phyloP scores from a whole-genome alignment of 495 filamentous ascomycete genomes.

The Acidiella bohemica region DNA sequence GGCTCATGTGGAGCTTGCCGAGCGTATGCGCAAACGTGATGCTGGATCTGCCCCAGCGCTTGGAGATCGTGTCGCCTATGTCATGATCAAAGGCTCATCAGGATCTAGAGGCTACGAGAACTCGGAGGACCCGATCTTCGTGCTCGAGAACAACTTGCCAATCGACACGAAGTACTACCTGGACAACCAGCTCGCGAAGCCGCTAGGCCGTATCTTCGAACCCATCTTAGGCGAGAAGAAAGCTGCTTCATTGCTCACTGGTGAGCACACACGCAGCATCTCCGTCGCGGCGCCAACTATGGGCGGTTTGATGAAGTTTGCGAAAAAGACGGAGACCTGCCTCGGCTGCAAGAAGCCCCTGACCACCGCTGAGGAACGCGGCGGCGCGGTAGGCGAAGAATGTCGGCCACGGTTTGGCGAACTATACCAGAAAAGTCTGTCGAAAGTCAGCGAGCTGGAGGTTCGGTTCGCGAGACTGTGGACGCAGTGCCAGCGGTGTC shows the following conservation, averaged over 20 bases:
- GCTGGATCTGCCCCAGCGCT: slow-evolving; percentile 86
- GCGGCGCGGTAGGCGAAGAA: slow-evolving; percentile 76
- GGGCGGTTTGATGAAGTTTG: slow-evolving; percentile 94
- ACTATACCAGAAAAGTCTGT: slow-evolving; percentile 81
- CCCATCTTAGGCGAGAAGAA: slow-evolving; percentile 90
- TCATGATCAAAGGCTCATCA: slow-evolving; percentile 84
- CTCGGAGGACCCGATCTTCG: slow-evolving; percentile 91
- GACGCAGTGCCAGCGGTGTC: slow-evolving; percentile 98
- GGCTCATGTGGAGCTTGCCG: slow-evolving; percentile 85
- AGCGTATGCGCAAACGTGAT: slow-evolving; percentile 92
- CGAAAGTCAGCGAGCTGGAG: slow-evolving; percentile 79
- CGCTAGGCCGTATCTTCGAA: slow-evolving; percentile 89
- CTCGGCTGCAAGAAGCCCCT: slow-evolving; percentile 98
- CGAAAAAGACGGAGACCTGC: slow-evolving; percentile 93
- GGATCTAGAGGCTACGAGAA: slow-evolving; percentile 89
- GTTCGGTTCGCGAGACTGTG: slow-evolving; percentile 84
- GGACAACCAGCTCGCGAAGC: slow-evolving; percentile 94
- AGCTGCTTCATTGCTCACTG: slow-evolving; percentile 64
- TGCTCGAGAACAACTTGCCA: slow-evolving; percentile 92
- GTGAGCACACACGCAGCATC: slow-evolving; percentile 86
- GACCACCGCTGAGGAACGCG: slow-evolving; percentile 58
- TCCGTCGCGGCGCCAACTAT: slow-evolving; percentile 77
- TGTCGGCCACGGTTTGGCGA: slow-evolving; percentile 78
- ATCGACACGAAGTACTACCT: slow-evolving; percentile 99
- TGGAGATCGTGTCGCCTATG: slow-evolving; percentile 94